Base-by-base conservation (phyloP, 2,329 filamentous ascomycete species). In the Alternaria conjuncta region DNA sequence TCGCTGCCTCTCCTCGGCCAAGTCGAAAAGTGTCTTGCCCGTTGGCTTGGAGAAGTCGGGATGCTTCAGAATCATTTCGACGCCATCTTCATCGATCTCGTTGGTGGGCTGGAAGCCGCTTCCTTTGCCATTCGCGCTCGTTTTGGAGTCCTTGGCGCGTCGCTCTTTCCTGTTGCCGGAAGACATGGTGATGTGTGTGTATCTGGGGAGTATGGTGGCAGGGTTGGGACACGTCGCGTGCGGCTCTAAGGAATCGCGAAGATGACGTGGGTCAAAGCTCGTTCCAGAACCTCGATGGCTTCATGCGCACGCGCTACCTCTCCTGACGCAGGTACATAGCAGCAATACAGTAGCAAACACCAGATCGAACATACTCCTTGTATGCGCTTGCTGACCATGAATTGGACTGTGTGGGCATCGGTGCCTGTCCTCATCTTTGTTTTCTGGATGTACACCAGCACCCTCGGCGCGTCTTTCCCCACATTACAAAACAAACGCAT, bases 401-500 rank as follows among this genome's bases (percentile, higher is more conserved):
- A 81, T 62, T 82, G 79, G 78, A 60, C 81, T 28, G 66, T 74
- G 23, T 79, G 74, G 75, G 76, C 78, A 47, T 75, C 74, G 28
- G 73, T 84, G 56, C 83, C 83, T 54, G 62, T 82, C 41, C 71
- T 84, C 26, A 57, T 84, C 47, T 70, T 83, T 41, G 76, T 75
- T 50, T 71, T 84, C 59, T 85, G 83, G 83, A 73, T 84, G 61
- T 84, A 84, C 70, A 84, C 83, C 28, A 78, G 81, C 30, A 81
- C 82, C 63, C 76, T 84, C 63, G 81, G 75, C 66, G 67, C 66
- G 21, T 79, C 85, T 30, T 87, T 92, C 71, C 92, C 93, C 5
- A 86, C 83, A 47, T 84, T 97, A 67, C 85, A 85, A 71, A 91
- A 93, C 83, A 96, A 97, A 86, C 89, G 92, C 75, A 93, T 99